Evolutionary conservation across 2,329 filamentous ascomycete species (phyloP).

Genomic region (Colletotrichum sojae): DNA sequence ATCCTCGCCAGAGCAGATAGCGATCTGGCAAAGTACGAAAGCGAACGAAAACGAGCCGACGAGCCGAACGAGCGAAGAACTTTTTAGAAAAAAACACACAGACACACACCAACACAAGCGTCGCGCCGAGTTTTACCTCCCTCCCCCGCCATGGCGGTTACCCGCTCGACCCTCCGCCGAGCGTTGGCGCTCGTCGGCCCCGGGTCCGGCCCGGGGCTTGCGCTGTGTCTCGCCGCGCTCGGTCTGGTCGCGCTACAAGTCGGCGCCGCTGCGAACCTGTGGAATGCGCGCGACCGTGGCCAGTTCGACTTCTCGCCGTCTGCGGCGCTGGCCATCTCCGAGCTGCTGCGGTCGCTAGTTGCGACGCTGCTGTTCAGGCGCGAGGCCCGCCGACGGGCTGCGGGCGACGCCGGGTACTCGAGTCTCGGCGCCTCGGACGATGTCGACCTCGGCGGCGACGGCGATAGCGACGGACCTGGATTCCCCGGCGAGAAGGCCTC

Average conservation of each 20-base stretch:
- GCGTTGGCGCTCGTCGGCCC: slow-evolving; percentile 19
- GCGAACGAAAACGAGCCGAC: slow-evolving; percentile 1
- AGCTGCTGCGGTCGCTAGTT: slow-evolving; percentile 48
- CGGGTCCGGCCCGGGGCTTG: slow-evolving; percentile 37
- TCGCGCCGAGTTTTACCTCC: neutral
- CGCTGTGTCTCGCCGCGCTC: slow-evolving; percentile 47
- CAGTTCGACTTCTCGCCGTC: slow-evolving; percentile 49
- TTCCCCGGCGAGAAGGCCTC: slow-evolving; percentile 6
- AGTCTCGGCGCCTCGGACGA: slow-evolving; percentile 28
- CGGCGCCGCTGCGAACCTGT: slow-evolving; percentile 50
- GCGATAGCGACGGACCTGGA: slow-evolving; percentile 14
- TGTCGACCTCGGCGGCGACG: slow-evolving; percentile 17
- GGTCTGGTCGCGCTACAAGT: slow-evolving; percentile 51
- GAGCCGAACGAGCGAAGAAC: no score
- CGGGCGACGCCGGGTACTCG: slow-evolving; percentile 28
- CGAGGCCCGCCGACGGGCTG: slow-evolving; percentile 40
- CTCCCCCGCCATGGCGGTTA: slow-evolving; percentile 7
- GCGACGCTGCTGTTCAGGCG: slow-evolving; percentile 47
- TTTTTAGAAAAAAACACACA: neutral
- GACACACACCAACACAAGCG: neutral
- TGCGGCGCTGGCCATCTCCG: slow-evolving; percentile 48
- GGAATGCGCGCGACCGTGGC: slow-evolving; percentile 46
- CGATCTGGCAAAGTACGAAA: neutral
- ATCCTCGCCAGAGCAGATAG: neutral
- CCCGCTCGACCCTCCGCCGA: slow-evolving; percentile 23